phyloP scores from a whole-genome alignment of 345 rosid species.

The Reutealis trisperma region DNA sequence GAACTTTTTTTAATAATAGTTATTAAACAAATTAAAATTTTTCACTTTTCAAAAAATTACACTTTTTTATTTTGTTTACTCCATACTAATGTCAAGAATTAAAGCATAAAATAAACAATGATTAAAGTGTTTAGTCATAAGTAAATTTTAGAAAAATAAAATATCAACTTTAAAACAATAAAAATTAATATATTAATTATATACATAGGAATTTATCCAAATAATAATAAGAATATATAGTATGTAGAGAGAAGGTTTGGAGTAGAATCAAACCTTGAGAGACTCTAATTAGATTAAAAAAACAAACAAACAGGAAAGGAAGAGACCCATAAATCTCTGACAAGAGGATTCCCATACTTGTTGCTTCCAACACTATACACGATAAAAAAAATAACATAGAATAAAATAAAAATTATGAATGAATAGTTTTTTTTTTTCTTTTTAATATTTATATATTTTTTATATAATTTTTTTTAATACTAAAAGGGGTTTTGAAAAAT shows the following conservation, averaged over 20 bases:
- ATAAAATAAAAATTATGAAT: no score
- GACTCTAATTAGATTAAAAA: constrained; percentile 6
- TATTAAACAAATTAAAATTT: no score
- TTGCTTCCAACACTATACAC: constrained; percentile 38
- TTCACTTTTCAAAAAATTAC: no score
- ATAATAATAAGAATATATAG: no score
- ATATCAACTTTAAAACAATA: background rate
- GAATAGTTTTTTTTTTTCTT: no score
- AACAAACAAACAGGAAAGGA: constrained; percentile 14
- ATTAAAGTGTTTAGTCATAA: no score
- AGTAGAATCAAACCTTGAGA: constrained; percentile 29
- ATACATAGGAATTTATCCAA: no score
- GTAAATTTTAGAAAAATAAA: no score
- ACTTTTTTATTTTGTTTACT: no score
- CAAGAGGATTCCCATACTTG: constrained; percentile 42
- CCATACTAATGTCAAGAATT: no score
- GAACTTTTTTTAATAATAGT: no score
- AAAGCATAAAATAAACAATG: no score
- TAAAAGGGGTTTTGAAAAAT: background rate
- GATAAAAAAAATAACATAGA: constrained; percentile 21
- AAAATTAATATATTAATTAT: background rate
- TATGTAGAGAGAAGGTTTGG: background rate
- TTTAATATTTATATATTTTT: background rate
- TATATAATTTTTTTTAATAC: constrained; percentile 30
- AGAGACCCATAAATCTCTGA: constrained; percentile 30